phyloP scores from a whole-genome alignment of 2,329 filamentous ascomycete genomes.

The Sphaerulina vaccinii region DNA sequence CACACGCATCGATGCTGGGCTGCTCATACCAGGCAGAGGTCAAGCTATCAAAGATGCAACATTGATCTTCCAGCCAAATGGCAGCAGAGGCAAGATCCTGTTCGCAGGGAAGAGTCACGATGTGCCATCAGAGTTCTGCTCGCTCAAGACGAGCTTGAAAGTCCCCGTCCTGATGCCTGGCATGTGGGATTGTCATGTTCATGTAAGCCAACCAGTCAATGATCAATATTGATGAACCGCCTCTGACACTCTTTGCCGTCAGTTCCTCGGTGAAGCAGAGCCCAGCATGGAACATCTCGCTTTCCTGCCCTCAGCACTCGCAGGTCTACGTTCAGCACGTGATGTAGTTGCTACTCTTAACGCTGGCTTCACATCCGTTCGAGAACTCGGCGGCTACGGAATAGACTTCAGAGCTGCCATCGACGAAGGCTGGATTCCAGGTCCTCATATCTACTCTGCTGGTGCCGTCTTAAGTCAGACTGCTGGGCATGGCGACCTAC shows the following conservation, averaged over 20 bases:
- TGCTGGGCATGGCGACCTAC: constrained; percentile 51
- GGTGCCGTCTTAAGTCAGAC: constrained; percentile 49
- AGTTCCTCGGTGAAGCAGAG: constrained; percentile 29
- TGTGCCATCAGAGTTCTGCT: constrained; percentile 5
- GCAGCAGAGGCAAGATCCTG: constrained; percentile 37
- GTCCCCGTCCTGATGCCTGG: constrained; percentile 53
- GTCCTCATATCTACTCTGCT: constrained; percentile 52
- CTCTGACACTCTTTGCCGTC: constrained; percentile 26
- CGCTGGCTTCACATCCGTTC: constrained; percentile 53
- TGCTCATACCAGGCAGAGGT: constrained; percentile 51
- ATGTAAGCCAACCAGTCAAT: too few species aligned
- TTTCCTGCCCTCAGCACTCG: constrained; percentile 31
- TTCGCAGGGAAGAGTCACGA: constrained; percentile 40
- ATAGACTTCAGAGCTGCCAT: constrained; percentile 47
- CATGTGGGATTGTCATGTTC: constrained; percentile 54
- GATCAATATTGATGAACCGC: constrained; percentile 41
- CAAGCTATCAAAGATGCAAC: constrained; percentile 43
- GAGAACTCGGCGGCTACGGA: constrained; percentile 52
- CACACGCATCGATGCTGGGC: constrained; percentile 25
- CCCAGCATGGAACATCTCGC: constrained; percentile 18
- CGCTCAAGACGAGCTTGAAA: constrained; percentile 11
- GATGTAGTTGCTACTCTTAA: constrained; percentile 46
- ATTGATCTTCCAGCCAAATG: constrained; percentile 39
- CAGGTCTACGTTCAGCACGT: constrained; percentile 45
- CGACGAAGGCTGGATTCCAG: constrained; percentile 46